Evolutionary conservation across 1,139 yeast genomes (phyloP), one percentile per base, ranked within the genome.

Genomic region (Hyphopichia wangnamkhiaoensis): DNA sequence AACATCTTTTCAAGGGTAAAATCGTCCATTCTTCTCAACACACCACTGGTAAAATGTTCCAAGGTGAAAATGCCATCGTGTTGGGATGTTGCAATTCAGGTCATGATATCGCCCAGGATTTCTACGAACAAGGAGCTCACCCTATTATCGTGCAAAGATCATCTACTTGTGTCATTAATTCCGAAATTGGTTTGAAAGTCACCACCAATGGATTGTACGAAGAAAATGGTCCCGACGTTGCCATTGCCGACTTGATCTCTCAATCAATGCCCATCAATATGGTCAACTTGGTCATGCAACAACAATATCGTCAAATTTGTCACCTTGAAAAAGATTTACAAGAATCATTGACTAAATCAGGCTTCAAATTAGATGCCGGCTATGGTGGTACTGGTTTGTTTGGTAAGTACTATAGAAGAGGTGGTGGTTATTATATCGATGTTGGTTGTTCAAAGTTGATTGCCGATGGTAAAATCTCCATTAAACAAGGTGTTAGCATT

Each of bases 391-490:
- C 74, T 27, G 77, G 77, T 5, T 50, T 68, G 38, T 58, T 65
- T 37, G 65, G 71, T n/a, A 52, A 65, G 35, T 68, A 65, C 45
- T 54, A 56, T 45, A 57, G 70, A 37, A 59, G 68, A 44, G 75
- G 73, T 13, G 74, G 76, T 2, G 76, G 76, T 24, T 71, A 67
- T 48, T 71, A 71, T 49, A 65, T 68, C 37, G 75, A 71, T 44
- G 73, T 65, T 35, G 76, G 76, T 5, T 64, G 70, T 40, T 63
- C 72, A 31, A 56, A 57, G 37, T 50, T 65, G 39, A 65, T 71
- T 37, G 54, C 55, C 17, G 66, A 68, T n/a, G 70, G 65, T 13
- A 60, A 59, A 39, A 61, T 71, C 42, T 52, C 56, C 31, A 53
- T 71, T 39, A 59, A 65, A 44, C 64, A 61, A 35, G 71, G 71